Conservation (phyloP, 2,329 filamentous ascomycete genomes). For the Scedosporium minutisporum region DNA sequence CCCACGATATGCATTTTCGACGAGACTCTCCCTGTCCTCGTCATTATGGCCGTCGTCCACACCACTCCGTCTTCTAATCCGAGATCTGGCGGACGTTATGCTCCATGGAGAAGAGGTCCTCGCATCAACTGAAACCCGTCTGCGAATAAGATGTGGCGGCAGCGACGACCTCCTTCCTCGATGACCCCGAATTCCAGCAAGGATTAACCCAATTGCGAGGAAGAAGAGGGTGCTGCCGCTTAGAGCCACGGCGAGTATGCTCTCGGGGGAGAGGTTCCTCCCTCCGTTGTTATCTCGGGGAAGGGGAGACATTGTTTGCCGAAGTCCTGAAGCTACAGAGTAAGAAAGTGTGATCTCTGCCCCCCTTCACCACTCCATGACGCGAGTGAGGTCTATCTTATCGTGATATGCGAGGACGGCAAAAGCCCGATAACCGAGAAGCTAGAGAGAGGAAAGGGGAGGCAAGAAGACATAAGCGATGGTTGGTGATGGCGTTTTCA, state of each 20-base stretch:
- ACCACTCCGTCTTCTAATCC: neutral
- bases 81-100: neutral
- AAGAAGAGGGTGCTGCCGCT: slow-evolving; percentile 37
- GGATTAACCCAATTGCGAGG: slow-evolving; percentile 29
- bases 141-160: neutral
- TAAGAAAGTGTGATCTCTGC: too few relatives aligned
- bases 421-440: too few relatives aligned
- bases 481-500: slow-evolving; percentile 18
- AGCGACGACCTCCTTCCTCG: neutral
- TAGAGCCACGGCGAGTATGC: slow-evolving; percentile 35
- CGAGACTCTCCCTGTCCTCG: neutral
- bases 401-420: too few relatives aligned
- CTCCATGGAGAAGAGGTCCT: neutral
- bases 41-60: neutral
- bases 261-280: slow-evolving; percentile 21
- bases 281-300: neutral
- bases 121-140: neutral
- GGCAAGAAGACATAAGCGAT: neutral
- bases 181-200: slow-evolving; percentile 11
- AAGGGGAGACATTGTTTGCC: neutral
- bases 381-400: too few relatives aligned
- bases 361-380: too few relatives aligned
- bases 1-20: neutral
- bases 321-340: neutral
- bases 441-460: neutral